Evolutionary conservation across 1,284 basidiomycete species (phyloP).

Genomic region (Fomitopsis pinicola): DNA sequence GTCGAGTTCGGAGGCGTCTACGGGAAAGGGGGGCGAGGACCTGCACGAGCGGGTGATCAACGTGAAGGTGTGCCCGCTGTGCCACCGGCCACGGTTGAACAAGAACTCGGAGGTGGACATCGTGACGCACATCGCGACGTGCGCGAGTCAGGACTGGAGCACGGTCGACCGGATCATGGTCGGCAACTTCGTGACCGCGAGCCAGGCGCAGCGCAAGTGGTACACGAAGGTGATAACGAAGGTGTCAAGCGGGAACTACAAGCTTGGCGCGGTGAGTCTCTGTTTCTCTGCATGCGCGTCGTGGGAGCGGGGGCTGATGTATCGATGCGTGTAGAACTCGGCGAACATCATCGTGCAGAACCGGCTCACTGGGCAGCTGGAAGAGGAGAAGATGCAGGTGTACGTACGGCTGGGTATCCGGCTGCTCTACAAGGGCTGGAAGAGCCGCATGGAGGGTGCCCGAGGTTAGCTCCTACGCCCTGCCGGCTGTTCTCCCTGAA

Average conservation of each 20-base stretch:
- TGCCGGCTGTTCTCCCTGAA: background rate
- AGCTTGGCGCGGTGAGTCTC: conserved; percentile 76
- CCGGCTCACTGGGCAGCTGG: conserved; percentile 82
- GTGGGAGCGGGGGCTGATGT: background rate
- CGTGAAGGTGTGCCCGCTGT: conserved; percentile 90
- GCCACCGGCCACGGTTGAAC: conserved; percentile 82
- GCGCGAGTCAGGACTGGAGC: conserved; percentile 90
- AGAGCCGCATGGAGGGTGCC: conserved; percentile 86
- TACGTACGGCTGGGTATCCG: conserved; percentile 93
- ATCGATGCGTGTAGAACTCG: conserved; percentile 57
- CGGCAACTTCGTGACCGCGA: conserved; percentile 93
- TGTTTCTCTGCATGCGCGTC: background rate
- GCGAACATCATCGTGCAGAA: conserved; percentile 98
- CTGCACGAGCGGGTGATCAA: conserved; percentile 90
- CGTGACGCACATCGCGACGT: conserved; percentile 89
- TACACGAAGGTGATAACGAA: conserved; percentile 87
- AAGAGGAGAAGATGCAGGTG: conserved; percentile 98
- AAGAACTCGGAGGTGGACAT: conserved; percentile 92
- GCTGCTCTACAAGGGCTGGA: conserved; percentile 90
- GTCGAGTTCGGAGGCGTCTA: conserved; percentile 13
- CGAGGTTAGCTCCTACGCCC: conserved; percentile 49
- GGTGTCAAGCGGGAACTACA: conserved; percentile 83
- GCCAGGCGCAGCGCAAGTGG: conserved; percentile 96
- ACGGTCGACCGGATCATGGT: conserved; percentile 87
- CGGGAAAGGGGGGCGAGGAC: conserved; percentile 30